These are phyloP conservation scores for Escallonia rubra DNA, from an alignment of 129 eudicot species.

Conservation along the genomic window DNA sequence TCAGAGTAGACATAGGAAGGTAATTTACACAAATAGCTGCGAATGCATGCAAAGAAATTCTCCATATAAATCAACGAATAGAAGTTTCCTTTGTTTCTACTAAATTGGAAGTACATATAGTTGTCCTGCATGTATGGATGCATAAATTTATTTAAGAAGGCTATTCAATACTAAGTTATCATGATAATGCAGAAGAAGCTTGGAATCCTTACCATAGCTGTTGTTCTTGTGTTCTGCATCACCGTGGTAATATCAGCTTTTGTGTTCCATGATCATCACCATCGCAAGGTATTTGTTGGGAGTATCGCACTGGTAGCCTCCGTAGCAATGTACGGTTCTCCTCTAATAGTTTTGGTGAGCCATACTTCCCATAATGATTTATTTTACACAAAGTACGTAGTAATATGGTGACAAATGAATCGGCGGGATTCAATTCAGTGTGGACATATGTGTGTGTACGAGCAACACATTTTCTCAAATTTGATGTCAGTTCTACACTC, in stretches of 20 bases:
- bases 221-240: conserved; percentile 29
- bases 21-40: background rate
- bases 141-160: no score
- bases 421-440: background rate
- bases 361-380: no score
- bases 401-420: background rate
- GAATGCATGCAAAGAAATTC: background rate
- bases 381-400: no score
- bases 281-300: conserved; percentile 67
- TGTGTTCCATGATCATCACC: conserved; percentile 51
- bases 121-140: no score
- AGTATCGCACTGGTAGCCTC: conserved; percentile 68
- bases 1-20: background rate
- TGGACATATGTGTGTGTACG: background rate
- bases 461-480: background rate
- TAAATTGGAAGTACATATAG: no score
- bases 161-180: background rate
- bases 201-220: conserved; percentile 28
- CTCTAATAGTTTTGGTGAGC: conserved; percentile 77
- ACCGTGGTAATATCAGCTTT: conserved; percentile 50
- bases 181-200: conserved; percentile 61
- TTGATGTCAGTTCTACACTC: background rate
- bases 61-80: no score
- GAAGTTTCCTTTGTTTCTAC: no score
- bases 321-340: conserved; percentile 70